Evolutionary conservation across 2,329 filamentous ascomycete species (phyloP).

Genomic region (Teratosphaeria viscida): DNA sequence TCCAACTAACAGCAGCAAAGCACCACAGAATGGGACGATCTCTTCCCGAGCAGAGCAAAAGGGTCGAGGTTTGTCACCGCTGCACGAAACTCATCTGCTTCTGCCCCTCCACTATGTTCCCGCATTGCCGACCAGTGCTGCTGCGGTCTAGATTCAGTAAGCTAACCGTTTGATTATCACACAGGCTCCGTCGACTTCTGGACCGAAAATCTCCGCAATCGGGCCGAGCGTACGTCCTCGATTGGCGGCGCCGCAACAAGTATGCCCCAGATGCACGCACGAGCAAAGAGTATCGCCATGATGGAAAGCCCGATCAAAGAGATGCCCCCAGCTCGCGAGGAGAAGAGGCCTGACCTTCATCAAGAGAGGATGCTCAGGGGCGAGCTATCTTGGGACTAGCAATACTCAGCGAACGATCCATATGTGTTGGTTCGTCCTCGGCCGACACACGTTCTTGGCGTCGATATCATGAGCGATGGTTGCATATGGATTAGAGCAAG

Average conservation of each 20-base stretch:
- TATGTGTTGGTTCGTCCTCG: neutral
- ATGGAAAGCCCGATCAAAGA: constrained; percentile 44
- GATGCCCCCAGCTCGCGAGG: constrained; percentile 48
- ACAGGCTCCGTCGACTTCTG: constrained; percentile 79
- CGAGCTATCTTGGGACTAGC: constrained; percentile 37
- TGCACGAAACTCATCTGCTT: constrained; percentile 5
- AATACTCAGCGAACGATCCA: neutral
- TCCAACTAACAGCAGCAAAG: constrained; percentile 11
- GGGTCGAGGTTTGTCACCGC: constrained; percentile 48
- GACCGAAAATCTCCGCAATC: constrained; percentile 87
- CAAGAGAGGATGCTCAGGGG: constrained; percentile 96
- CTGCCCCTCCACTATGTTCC: constrained; percentile 3
- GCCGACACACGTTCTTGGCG: neutral
- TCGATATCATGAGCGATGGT: neutral
- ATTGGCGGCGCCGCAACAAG: constrained; percentile 35
- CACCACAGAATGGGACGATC: constrained; percentile 28
- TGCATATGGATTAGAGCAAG: neutral
- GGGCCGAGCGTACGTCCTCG: constrained; percentile 60
- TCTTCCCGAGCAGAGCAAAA: constrained; percentile 41
- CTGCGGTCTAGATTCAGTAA: constrained; percentile 32
- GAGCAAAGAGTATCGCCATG: constrained; percentile 57
- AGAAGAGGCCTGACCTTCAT: constrained; percentile 66
- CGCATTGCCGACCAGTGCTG: constrained; percentile 1
- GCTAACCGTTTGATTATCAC: constrained; percentile 38
- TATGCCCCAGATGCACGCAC: constrained; percentile 40